Base-by-base conservation (phyloP, 805 yeast species). In the Metschnikowia kofuensis region DNA sequence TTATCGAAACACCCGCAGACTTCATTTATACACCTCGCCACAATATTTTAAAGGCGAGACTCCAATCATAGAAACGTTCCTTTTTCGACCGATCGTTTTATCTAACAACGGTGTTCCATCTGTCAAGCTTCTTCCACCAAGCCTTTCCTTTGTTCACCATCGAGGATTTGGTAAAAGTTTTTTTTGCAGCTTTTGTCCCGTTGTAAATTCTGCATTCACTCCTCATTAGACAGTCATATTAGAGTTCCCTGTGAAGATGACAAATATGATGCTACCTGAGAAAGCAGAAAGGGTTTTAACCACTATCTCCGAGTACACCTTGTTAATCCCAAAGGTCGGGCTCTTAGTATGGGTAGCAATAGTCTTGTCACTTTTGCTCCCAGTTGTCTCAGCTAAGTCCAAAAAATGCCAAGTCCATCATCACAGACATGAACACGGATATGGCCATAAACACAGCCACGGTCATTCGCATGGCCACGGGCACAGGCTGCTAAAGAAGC, bases 311-410 rank as follows among this genome's bases (percentile, higher is more conserved):
- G 50, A 47, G 7, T 26, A n/a, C 12, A n/a, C 38, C 27, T 27
- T 37, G 21, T 31, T 16, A 15, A 14, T 42, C 12, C 46, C 50
- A 36, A 26, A 27, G 26, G 26, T 47, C 11, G 50, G 50, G 16
- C 9, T 38, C 21, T 14, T 47, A 7, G 21, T 47, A 7, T 47
- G 50, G 50, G 15, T 47, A 8, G 49, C 49, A 15, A 13, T 38
- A 14, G 26, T 42, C 30, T 38, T 47, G n/a, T 7, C 34, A 4
- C 28, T 38, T 35, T 34, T 47, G 28, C 16, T 47, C 28, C 42
- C 46, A 7, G 11, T 26, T 12, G 41, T 37, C 3, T 31, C 45
- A 7, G 32, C 15, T 3, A 46, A 37, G 35, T 34, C 48, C 11
- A 40, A 15, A 14, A 46, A 46, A 15, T 10, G 8, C 11, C 14